Conservation (phyloP, 768 basidiomycete genomes). For the Xerocomus brunneocitrinus region DNA sequence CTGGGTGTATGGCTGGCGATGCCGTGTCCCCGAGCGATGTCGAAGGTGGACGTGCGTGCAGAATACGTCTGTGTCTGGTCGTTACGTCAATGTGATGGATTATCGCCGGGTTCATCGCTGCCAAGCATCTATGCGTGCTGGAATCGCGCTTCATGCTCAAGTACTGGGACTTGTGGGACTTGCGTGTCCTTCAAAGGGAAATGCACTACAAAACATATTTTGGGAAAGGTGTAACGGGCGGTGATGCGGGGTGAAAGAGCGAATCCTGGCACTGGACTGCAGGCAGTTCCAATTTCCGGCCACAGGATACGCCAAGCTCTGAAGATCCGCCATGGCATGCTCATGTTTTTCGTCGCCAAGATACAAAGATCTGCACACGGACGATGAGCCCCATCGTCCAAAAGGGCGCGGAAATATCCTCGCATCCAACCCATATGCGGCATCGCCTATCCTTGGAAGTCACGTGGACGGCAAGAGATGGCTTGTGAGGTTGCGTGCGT, state of each 20-base stretch:
- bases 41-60: slow-evolving; percentile 3
- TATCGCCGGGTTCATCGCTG: slow-evolving; percentile 28
- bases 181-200: not conserved
- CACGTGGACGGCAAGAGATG: not conserved
- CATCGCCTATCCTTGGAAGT: not conserved
- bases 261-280: too few relatives aligned
- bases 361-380: not conserved
- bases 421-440: not conserved
- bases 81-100: slow-evolving; percentile 13
- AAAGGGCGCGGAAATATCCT: too few relatives aligned
- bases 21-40: not conserved
- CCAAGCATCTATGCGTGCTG: not conserved
- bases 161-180: not conserved
- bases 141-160: not conserved
- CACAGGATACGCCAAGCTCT: not conserved
- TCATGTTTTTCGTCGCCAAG: not conserved
- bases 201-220: too few relatives aligned
- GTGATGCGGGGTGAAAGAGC: too few relatives aligned
- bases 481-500: not conserved
- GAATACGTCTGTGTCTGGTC: slow-evolving; percentile 24
- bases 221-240: too few relatives aligned
- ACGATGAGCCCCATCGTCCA: too few relatives aligned
- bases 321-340: not conserved
- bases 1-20: not conserved
- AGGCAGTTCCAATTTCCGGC: not conserved